phyloP scores from a whole-genome alignment of 2,329 filamentous ascomycete genomes.

The Beauveria medogensis region DNA sequence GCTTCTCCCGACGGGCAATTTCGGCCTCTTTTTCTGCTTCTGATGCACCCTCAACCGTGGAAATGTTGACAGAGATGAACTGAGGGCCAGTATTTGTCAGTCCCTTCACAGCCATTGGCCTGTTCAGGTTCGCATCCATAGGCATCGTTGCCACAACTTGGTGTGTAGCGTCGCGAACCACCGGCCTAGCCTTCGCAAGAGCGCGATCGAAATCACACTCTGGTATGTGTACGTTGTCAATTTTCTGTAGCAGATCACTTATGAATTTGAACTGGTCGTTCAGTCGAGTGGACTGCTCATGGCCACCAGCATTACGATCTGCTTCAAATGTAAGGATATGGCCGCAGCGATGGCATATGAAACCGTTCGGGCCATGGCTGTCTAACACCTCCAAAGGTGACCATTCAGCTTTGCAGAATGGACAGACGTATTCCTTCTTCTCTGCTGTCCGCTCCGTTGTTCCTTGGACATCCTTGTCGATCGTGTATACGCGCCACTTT shows the following conservation, averaged over 20 bases:
- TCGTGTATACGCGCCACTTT: conserved; percentile 84
- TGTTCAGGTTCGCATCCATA: conserved; percentile 43
- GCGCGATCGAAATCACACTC: conserved; percentile 67
- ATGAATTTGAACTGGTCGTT: conserved; percentile 77
- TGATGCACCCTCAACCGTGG: conserved; percentile 55
- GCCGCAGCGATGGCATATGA: conserved; percentile 75
- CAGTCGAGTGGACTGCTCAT: conserved; percentile 64
- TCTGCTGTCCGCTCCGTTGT: conserved; percentile 73
- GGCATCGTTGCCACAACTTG: conserved; percentile 54
- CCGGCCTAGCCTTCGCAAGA: conserved; percentile 52
- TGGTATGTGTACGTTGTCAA: conserved; percentile 67
- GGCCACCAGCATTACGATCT: conserved; percentile 60
- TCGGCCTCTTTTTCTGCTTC: conserved; percentile 61
- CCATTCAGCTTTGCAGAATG: conserved; percentile 75
- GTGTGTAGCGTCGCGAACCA: conserved; percentile 59
- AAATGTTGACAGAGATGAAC: conserved; percentile 62
- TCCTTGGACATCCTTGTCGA: conserved; percentile 82
- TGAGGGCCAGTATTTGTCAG: conserved; percentile 58
- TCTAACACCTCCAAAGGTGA: conserved; percentile 86
- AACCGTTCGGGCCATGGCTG: conserved; percentile 60
- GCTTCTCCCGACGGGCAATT: conserved; percentile 54
- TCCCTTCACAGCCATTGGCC: conserved; percentile 62
- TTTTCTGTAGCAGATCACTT: conserved; percentile 65
- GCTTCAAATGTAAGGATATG: conserved; percentile 55
- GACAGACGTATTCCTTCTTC: conserved; percentile 86